phyloP scores from a whole-genome alignment of 75 land plant species.

The Adiantum capillusveneris region DNA sequence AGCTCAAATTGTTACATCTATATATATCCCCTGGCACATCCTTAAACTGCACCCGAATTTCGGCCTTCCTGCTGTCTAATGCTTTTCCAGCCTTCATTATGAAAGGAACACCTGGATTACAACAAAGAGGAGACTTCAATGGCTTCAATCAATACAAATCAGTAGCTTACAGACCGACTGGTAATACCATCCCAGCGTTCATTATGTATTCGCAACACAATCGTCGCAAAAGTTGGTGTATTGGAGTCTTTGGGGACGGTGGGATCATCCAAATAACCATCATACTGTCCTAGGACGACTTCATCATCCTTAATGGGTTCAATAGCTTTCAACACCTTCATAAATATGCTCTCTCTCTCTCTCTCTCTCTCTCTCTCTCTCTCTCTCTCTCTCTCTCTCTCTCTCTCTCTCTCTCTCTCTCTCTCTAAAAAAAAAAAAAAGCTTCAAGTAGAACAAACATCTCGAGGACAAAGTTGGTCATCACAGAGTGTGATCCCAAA shows the following conservation, averaged over 20 bases:
- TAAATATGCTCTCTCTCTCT: neutral
- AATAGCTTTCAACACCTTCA: constrained; percentile 82
- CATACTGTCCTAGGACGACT: constrained; percentile 95
- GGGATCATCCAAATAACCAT: constrained; percentile 85
- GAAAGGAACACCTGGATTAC: constrained; percentile 94
- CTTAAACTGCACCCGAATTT: constrained; percentile 91
- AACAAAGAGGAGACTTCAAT: too few relatives aligned
- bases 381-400: too few relatives aligned
- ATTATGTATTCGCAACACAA: constrained; percentile 76
- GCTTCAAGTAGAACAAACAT: too few relatives aligned
- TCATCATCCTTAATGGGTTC: constrained; percentile 73
- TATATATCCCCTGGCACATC: constrained; percentile 96
- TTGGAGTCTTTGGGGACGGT: constrained; percentile 73
- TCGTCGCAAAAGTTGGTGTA: constrained; percentile 91
- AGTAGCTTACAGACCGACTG: neutral
- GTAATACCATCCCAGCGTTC: constrained; percentile 95
- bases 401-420: too few relatives aligned
- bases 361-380: too few relatives aligned
- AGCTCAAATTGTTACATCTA: constrained; percentile 40
- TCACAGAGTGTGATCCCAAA: too few relatives aligned
- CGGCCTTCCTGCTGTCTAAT: constrained; percentile 82
- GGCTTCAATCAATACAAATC: too few relatives aligned
- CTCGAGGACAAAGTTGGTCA: too few relatives aligned
- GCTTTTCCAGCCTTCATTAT: constrained; percentile 94
- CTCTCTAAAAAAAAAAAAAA: too few relatives aligned